Evolutionary conservation across 257 asterid species (phyloP), one percentile per base, ranked within the genome.

Genomic region (Nicotiana attenuata): DNA sequence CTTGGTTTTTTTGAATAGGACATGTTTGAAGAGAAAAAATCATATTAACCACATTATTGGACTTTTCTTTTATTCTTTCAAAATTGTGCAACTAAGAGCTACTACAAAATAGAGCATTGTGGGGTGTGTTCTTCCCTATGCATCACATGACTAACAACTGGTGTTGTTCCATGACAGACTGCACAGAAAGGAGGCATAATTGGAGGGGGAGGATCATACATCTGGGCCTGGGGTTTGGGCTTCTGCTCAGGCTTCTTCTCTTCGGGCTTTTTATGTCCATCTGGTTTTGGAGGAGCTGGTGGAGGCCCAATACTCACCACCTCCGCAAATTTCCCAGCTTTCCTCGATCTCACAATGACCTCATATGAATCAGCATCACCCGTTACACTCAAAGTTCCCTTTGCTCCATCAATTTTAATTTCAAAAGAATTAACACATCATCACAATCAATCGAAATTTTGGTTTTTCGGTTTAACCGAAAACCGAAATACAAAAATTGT

Each of bases 361-460:
- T 87, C 87, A 47, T 87, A 89, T 10, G 93, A 92, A 69, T 90
- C 93, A 69, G 92, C 91, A 35, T 87, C 84, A 3, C 93, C 93
- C 10, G 91, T 89, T 56, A 90, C 90, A 14, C 84, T 89, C 64
- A 90, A 26, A 2, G 81, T 84, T 14, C 89, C 92, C 84, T 89
- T 90, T 53, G 83, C 85, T 14, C 84, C 91, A 80, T 89, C 93
- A 1, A 89, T 55, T 87, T 89, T 92, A 47, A 90, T 83, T 82
- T 87, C 28, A 26, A 1, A 26, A 26, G 28, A 26, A 26, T 26
- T 26, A 26, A 26, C 28, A 26, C 28, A 26, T 1, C 28, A 1
- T 1, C 28, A 26, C 28, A 26, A 1, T 26, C 1, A 26, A 26
- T 1, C 28, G 28, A 26, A 26, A 26, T 26, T 26, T 26, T 26